phyloP scores from a whole-genome alignment of 495 filamentous ascomycete species.

The Hypoxylon fragiforme region DNA sequence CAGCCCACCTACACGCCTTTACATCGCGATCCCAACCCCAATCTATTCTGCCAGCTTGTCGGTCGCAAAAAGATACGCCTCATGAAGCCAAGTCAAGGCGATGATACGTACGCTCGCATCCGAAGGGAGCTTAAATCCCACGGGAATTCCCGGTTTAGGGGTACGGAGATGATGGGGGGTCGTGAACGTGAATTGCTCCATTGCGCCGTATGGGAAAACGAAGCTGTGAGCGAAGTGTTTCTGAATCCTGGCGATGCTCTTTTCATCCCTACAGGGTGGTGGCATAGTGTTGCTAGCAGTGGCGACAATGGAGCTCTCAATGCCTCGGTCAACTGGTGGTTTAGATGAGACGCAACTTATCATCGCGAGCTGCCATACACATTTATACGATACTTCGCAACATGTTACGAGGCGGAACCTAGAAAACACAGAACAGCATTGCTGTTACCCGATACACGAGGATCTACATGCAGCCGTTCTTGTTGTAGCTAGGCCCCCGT shows the following conservation, averaged over 20 bases:
- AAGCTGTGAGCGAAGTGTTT: conserved; percentile 49
- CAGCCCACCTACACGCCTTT: conserved; percentile 86
- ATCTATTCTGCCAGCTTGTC: conserved; percentile 83
- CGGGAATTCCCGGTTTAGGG: conserved; percentile 63
- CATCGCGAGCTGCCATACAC: not conserved
- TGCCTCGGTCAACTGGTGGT: conserved; percentile 89
- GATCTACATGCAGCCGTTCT: too few species aligned
- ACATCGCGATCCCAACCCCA: conserved; percentile 92
- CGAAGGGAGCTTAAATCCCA: conserved; percentile 50
- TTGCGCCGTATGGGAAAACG: conserved; percentile 67
- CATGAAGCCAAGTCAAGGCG: conserved; percentile 62
- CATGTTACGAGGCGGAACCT: too few species aligned
- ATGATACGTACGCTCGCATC: conserved; percentile 60
- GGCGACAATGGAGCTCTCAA: conserved; percentile 37
- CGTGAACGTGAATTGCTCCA: conserved; percentile 67
- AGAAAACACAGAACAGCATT: too few species aligned
- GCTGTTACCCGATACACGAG: too few species aligned
- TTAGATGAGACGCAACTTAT: conserved; percentile 43
- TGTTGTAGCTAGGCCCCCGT: too few species aligned
- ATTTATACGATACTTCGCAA: too few species aligned
- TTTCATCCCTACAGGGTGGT: conserved; percentile 93
- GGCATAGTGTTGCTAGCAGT: conserved; percentile 86
- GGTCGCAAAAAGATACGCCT: conserved; percentile 75
- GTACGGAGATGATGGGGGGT: conserved; percentile 93
- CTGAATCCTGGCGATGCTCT: conserved; percentile 70